These are phyloP conservation scores for Liriodendron chinense DNA, from an alignment of 164 flowering plant species.

Conservation along the genomic window DNA sequence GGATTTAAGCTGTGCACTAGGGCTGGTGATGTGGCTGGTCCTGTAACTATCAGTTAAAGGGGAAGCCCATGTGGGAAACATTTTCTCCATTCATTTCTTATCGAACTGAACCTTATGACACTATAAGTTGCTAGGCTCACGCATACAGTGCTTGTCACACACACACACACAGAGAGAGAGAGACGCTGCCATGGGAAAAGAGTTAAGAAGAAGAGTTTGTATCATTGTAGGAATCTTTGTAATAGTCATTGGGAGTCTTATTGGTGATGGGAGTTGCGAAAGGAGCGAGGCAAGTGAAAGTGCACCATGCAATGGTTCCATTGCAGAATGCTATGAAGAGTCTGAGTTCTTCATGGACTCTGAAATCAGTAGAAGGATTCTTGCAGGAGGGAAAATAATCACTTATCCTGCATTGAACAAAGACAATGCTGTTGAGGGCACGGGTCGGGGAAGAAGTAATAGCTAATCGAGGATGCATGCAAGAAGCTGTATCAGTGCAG, in stretches of 20 bases:
- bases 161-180: not conserved
- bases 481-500: too few relatives aligned
- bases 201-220: not conserved
- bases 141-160: too few relatives aligned
- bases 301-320: conserved; percentile 2
- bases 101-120: too few relatives aligned
- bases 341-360: conserved; percentile 8
- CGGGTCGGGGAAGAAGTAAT: too few relatives aligned
- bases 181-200: not conserved
- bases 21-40: too few relatives aligned
- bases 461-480: too few relatives aligned
- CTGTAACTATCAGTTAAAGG: too few relatives aligned
- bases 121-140: too few relatives aligned
- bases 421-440: too few relatives aligned
- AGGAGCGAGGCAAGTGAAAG: not conserved
- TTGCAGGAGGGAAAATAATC: not conserved
- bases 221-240: not conserved
- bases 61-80: too few relatives aligned
- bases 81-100: too few relatives aligned
- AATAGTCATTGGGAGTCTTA: not conserved
- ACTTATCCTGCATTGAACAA: not conserved
- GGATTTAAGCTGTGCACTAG: too few relatives aligned
- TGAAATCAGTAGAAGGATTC: conserved; percentile 5
- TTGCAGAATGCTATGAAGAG: not conserved
- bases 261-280: not conserved